A percentile compares a stretch with the other conserved stretches of the same genome.
These are phyloP conservation scores for Limonomyces culmigenus DNA, from an alignment of 1,284 basidiomycete species.

Conservation along the genomic window DNA sequence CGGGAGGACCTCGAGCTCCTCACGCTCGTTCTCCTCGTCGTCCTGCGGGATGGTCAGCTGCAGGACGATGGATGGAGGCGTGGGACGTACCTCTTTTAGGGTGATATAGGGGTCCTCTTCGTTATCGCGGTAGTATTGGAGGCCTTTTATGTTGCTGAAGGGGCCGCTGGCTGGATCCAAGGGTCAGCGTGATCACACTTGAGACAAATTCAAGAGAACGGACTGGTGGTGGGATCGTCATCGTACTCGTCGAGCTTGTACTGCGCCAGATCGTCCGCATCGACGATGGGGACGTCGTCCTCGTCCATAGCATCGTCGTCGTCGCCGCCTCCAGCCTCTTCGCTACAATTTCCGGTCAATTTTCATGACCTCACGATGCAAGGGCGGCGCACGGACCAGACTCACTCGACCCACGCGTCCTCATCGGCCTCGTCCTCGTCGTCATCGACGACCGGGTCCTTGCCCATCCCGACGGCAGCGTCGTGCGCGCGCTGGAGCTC, in stretches of 20 bases:
- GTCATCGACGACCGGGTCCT: slow-evolving; percentile 43
- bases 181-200: slow-evolving; percentile 4
- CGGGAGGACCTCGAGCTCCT: slow-evolving; percentile 81
- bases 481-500: slow-evolving; percentile 74
- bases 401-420: slow-evolving; percentile 72
- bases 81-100: slow-evolving; percentile 62
- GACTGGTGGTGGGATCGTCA: slow-evolving; percentile 57
- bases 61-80: not conserved
- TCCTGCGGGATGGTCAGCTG: slow-evolving; percentile 25
- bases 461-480: slow-evolving; percentile 58
- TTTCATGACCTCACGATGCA: too few relatives aligned
- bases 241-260: slow-evolving; percentile 95
- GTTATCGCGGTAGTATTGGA: slow-evolving; percentile 84
- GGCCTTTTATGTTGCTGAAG: slow-evolving; percentile 92
- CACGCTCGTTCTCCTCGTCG: slow-evolving; percentile 69
- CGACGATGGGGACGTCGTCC: slow-evolving; percentile 29
- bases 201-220: slow-evolving; percentile 11
- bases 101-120: slow-evolving; percentile 97
- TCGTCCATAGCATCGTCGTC: slow-evolving; percentile 51
- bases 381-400: too few relatives aligned
- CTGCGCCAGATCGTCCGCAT: slow-evolving; percentile 69
- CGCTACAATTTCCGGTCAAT: too few relatives aligned
- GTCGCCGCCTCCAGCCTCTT: too few relatives aligned
- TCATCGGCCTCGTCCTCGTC: slow-evolving; percentile 29
- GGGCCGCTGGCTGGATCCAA: slow-evolving; percentile 67